phyloP scores from a whole-genome alignment of 2,329 filamentous ascomycete genomes.

The Hypoxylon sp. region DNA sequence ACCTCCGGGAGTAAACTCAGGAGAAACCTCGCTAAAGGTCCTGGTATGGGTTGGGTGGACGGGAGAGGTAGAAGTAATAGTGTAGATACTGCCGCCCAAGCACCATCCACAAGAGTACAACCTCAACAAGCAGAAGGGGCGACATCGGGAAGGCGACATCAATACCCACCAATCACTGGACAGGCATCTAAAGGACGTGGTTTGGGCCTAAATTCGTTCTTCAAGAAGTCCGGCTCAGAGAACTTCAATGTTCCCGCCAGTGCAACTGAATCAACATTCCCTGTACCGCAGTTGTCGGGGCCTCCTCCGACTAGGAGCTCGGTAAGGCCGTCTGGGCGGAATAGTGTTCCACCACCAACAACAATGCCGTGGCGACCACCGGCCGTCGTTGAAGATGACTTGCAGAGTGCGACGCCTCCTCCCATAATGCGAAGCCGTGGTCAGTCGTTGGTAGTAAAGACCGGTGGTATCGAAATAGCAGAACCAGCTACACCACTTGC shows the following conservation, averaged over 20 bases:
- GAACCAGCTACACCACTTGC: constrained; percentile 17
- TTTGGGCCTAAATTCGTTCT: constrained; percentile 58
- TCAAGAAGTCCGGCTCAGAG: constrained; percentile 59
- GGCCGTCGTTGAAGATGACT: constrained; percentile 54
- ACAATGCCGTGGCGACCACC: constrained; percentile 49
- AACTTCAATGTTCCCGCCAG: constrained; percentile 37
- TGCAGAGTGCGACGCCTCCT: constrained; percentile 62
- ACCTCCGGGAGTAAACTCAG: constrained; percentile 33
- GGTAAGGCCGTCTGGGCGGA: constrained; percentile 35
- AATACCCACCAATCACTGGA: constrained; percentile 61
- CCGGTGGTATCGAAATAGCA: constrained; percentile 5
- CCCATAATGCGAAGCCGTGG: constrained; percentile 60
- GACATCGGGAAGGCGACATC: constrained; percentile 43
- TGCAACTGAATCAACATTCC: constrained; percentile 32
- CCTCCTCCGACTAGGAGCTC: constrained; percentile 19
- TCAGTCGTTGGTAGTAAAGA: constrained; percentile 15
- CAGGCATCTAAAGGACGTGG: constrained; percentile 53
- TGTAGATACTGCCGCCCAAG: constrained; percentile 40
- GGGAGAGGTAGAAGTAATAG: constrained; percentile 43
- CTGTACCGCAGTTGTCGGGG: constrained; percentile 35
- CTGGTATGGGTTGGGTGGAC: constrained; percentile 26
- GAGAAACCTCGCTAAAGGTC: constrained; percentile 35
- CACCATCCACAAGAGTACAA: constrained; percentile 22
- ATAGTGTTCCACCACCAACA: constrained; percentile 45
- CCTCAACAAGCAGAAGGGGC: constrained; percentile 43